Percentiles rank a stretch among this genome's conserved stretches.
Evolutionary conservation across 225 moss, liverwort and hornwort genomes (phyloP).

Genomic region (Asterella californica): DNA sequence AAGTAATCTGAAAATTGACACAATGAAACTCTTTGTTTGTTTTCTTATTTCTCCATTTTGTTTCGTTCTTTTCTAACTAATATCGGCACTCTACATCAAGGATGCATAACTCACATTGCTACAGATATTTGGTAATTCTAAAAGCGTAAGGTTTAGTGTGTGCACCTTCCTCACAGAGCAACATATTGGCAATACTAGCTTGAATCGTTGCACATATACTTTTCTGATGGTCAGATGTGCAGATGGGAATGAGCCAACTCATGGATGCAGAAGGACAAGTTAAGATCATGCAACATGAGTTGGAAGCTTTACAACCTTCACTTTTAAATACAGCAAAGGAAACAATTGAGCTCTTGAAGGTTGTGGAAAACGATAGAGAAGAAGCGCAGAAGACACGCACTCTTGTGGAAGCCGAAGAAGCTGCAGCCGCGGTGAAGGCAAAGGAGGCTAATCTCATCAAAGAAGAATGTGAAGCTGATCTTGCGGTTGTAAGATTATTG

Average conservation of each 20-base stretch:
- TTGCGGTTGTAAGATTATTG: constrained; percentile 57
- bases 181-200: background rate
- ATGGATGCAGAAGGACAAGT: constrained; percentile 74
- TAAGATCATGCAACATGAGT: constrained; percentile 67
- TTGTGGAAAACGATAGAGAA: constrained; percentile 60
- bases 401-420: constrained; percentile 65
- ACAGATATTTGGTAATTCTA: background rate
- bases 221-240: background rate
- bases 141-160: background rate
- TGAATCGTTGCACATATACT: background rate
- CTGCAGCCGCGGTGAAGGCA: constrained; percentile 61
- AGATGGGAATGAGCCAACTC: constrained; percentile 77
- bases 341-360: constrained; percentile 47
- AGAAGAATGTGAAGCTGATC: constrained; percentile 72
- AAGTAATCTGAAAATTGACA: background rate
- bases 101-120: background rate
- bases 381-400: constrained; percentile 63
- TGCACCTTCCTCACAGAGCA: background rate
- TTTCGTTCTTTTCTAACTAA: background rate
- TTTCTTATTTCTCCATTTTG: background rate
- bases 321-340: constrained; percentile 57
- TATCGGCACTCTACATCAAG: background rate
- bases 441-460: constrained; percentile 72
- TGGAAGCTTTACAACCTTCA: constrained; percentile 67
- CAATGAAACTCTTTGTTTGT: background rate